These are phyloP conservation scores for Lipomyces yamadae DNA, from an alignment of 805 yeast species.

Conservation along the genomic window DNA sequence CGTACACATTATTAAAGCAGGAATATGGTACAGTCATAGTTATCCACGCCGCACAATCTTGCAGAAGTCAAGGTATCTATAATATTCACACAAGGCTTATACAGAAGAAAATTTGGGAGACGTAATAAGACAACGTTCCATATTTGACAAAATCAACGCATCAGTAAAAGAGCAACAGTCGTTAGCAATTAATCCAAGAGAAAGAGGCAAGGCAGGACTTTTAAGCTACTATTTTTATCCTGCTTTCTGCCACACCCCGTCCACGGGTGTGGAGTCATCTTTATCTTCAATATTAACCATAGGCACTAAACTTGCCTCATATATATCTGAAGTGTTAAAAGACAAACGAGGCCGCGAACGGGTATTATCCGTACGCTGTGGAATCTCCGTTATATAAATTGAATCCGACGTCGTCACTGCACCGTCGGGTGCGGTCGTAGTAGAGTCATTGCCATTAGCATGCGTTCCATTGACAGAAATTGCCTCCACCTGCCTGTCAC, in stretches of 20 bases:
- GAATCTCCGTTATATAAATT: background rate
- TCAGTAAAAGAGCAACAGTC: background rate
- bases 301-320: background rate
- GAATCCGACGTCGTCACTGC: background rate
- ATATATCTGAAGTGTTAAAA: constrained; percentile 3
- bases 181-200: background rate
- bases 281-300: constrained; percentile 3
- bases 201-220: background rate
- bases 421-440: background rate
- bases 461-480: background rate
- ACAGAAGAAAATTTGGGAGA: background rate
- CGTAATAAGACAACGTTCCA: background rate
- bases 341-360: constrained; percentile 1
- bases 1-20: background rate
- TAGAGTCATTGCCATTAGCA: background rate
- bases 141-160: background rate
- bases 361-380: background rate
- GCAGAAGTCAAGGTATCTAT: background rate
- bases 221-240: background rate
- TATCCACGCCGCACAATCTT: background rate
- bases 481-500: background rate
- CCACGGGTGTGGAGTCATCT: background rate
- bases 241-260: background rate
- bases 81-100: background rate
- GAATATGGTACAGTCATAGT: no score